Evolutionary conservation across 345 rosid genomes (phyloP), one percentile per base, ranked within the genome.

Genomic region (Salix suchowensis): DNA sequence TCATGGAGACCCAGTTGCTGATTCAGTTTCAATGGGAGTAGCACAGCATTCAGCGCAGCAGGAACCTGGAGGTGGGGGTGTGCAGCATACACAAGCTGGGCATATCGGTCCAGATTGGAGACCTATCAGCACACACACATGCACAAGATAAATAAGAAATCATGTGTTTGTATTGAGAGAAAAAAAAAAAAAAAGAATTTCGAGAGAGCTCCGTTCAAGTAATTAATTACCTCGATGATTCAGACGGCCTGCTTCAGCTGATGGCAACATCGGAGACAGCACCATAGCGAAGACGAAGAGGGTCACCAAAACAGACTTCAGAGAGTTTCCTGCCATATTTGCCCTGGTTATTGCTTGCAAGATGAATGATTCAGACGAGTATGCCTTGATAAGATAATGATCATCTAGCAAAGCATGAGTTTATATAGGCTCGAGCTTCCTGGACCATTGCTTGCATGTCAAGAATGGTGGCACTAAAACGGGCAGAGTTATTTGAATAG

Each of bases 21-120:
- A 7, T 6, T 52, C 23, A 52, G 60, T 18, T 52, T 52, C 23
- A 52, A 52, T 21, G 7, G 60, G 60, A 52, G 60, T 18, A 52
- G 60, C 10, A 52, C 74, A 76, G 15, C 83, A 82, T 14, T 16
- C 36, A 4, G 5, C 32, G 76, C 83, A 84, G 26, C 89, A 86
- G 44, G 23, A 9, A 0, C 80, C 71, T 26, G 82, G 81, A 16
- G 84, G 84, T 4, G 85, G 72, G 50, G 85, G 82, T 10, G 65
- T 19, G 67, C 78, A 82, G 30, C 85, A 82, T 1, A 67, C 74
- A 32, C 79, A 83, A 15, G 73, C 48, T 1, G 77, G 83, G 24
- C 81, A 52, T 19, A 52, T 19, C 21, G 24, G 10, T 7, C 23
- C 23, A n/a, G 60, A 19, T 2, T 2, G 8, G 19, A 42, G 12